Percentiles rank a stretch among this genome's conserved stretches.
Evolutionary conservation across 352 stramenopile genomes (phyloP).

Genomic region (Phytophthora hybrid): DNA sequence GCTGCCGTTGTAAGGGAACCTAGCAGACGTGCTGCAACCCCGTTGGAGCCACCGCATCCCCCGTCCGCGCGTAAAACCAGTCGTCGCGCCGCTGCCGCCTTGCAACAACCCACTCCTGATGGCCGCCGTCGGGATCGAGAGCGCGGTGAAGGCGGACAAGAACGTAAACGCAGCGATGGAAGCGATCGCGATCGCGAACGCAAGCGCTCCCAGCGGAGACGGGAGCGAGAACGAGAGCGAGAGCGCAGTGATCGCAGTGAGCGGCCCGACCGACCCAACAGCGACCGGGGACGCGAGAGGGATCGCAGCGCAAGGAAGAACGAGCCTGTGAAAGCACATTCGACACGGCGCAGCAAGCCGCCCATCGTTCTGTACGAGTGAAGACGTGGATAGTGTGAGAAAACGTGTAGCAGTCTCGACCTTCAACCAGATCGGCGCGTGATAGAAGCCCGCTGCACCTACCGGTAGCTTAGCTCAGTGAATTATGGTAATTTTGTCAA

Average conservation of each 20-base stretch:
- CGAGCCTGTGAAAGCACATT: slow-evolving; percentile 25
- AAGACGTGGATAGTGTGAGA: slow-evolving; percentile 27
- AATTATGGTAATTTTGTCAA: slow-evolving; percentile 37
- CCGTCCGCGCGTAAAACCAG: slow-evolving; percentile 21
- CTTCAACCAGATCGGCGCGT: slow-evolving; percentile 28
- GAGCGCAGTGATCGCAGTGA: slow-evolving; percentile 6
- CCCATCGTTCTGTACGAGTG: slow-evolving; percentile 38
- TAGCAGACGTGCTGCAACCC: slow-evolving; percentile 19
- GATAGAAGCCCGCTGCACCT: slow-evolving; percentile 34
- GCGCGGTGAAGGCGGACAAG: slow-evolving; percentile 1
- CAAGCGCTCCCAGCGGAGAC: slow-evolving; percentile 6
- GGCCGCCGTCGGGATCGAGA: slow-evolving; percentile 20
- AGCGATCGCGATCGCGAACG: slow-evolving; percentile 20
- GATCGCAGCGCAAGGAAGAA: slow-evolving; percentile 28
- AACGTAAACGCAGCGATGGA: slow-evolving; percentile 13
- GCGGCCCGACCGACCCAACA: not conserved
- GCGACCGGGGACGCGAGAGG: slow-evolving; percentile 24
- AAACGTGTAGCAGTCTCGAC: slow-evolving; percentile 22
- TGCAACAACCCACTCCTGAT: slow-evolving; percentile 8
- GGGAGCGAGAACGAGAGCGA: not conserved
- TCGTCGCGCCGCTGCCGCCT: slow-evolving; percentile 27
- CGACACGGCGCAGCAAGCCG: slow-evolving; percentile 26
- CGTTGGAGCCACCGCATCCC: slow-evolving; percentile 18
- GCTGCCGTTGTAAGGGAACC: slow-evolving; percentile 14
- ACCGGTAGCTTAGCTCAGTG: slow-evolving; percentile 21